Percentiles rank a stretch among this genome's conserved stretches.
These are phyloP conservation scores for Hansfordia pulvinata DNA, from an alignment of 2,329 filamentous ascomycete genomes.

Conservation along the genomic window DNA sequence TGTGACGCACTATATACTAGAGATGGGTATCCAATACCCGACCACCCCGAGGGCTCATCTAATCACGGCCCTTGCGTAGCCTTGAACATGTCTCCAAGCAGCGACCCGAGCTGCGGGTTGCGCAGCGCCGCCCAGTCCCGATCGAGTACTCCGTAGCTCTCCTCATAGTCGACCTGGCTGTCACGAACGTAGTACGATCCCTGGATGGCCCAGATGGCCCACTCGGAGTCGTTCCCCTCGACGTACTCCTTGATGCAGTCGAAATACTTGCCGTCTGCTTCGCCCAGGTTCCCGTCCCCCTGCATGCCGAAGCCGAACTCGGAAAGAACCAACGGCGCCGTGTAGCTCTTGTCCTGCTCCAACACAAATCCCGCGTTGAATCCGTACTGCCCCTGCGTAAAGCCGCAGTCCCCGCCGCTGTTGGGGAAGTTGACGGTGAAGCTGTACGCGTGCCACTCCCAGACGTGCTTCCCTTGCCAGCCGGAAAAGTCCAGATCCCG, in stretches of 20 bases:
- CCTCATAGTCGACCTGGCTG: constrained; percentile 32
- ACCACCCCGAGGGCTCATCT: too few species aligned
- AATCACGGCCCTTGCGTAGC: constrained; percentile 24
- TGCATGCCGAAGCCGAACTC: constrained; percentile 43
- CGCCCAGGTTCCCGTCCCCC: constrained; percentile 26
- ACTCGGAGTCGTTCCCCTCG: constrained; percentile 41
- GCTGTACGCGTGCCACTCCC: constrained; percentile 45
- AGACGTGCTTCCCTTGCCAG: constrained; percentile 39
- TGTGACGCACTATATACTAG: too few species aligned
- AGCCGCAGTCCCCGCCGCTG: constrained; percentile 25
- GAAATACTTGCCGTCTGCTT: constrained; percentile 32
- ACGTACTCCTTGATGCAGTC: constrained; percentile 38
- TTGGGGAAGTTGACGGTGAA: constrained; percentile 35
- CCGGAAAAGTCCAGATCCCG: constrained; percentile 26
- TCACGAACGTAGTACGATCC: constrained; percentile 45
- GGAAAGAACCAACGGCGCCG: constrained; percentile 40
- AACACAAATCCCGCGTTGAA: constrained; percentile 36
- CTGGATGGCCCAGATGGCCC: constrained; percentile 44
- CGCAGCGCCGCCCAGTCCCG: constrained; percentile 26
- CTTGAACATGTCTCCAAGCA: constrained; percentile 23
- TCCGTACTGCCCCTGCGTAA: constrained; percentile 29
- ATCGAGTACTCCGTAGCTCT: constrained; percentile 36
- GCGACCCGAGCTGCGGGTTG: constrained; percentile 17
- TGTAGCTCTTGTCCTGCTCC: constrained; percentile 28
- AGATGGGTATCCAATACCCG: too few species aligned